Base-by-base conservation (phyloP, 352 stramenopile species). In the Aphanomyces cochlioides region DNA sequence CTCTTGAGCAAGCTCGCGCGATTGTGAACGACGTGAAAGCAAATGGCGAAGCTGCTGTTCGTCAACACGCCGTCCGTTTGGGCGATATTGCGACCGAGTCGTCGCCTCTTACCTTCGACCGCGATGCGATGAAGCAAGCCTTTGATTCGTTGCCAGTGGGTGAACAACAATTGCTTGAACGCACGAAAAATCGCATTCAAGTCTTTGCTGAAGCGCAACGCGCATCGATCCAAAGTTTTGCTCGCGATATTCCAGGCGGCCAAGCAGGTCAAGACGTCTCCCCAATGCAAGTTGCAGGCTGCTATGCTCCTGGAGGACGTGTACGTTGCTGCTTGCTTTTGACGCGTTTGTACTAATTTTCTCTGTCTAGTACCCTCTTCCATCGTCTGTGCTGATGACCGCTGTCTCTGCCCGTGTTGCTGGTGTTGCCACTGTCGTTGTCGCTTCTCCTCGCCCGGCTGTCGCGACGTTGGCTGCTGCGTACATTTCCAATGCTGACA, bases 351-450 rank as follows among this genome's bases (percentile, higher is more conserved):
- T 36, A 28, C 36, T 67, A 15, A 7, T 59, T 74, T 28, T 45
- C 8, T 61, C 17, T 43, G 37, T 37, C 45, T 36, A 88, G 79
- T 99, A 99, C 80, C 96, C 96, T 10, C 78, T 99, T 28, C 97
- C 97, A 21, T 99, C 96, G 19, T 98, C 94, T 0, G 97, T 99
- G 47, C 76, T 99, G 7, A 99, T 99, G 97, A 99, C 95, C 5
- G 94, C 91, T 6, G 87, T 98, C 47, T 98, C 96, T 0, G 96
- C 96, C 21, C 82, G 92, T 13, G 95, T 97, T 0, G 96, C 96
- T 5, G 96, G 96, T 45, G 97, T 98, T 56, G 76, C 92, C 73
- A 97, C 80, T 12, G 95, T 99, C 43, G 87, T 98, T 37, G 90
- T 99, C n/a, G 85, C 94, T 3, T 98, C 92, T 13, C 97, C 97